Conservation (phyloP, 805 yeast species). For the Candida pseudoglaebosa region DNA sequence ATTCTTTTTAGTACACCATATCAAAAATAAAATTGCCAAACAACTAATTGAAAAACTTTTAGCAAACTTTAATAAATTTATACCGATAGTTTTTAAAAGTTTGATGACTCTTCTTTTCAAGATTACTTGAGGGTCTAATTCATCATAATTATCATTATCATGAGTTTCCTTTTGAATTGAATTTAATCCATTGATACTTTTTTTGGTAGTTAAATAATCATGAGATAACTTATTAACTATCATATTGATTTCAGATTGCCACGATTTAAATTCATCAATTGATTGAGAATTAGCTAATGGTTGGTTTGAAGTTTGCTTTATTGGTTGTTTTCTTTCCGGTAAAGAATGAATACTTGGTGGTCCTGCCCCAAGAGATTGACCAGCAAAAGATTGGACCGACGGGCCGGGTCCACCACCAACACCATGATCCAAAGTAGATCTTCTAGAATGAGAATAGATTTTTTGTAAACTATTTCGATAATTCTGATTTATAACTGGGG, state of each 20-base stretch:
- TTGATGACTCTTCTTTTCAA: slow-evolving; percentile 20
- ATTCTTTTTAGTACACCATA: slow-evolving; percentile 40
- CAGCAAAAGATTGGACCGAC: slow-evolving; percentile 14
- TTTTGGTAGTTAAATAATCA: slow-evolving; percentile 20
- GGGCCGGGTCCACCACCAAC: slow-evolving; percentile 8
- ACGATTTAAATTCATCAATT: slow-evolving; percentile 41
- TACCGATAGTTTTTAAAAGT: slow-evolving; percentile 25
- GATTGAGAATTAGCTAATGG: slow-evolving; percentile 9
- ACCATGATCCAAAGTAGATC: slow-evolving; percentile 24
- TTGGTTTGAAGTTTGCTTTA: slow-evolving; percentile 4
- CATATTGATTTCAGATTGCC: slow-evolving; percentile 53
- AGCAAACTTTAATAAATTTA: slow-evolving; percentile 21
- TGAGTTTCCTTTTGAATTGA: no score
- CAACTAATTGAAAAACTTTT: slow-evolving; percentile 35
- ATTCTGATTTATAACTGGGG: slow-evolving; percentile 34
- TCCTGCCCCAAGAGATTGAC: slow-evolving; percentile 3
- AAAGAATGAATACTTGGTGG: slow-evolving; percentile 4
- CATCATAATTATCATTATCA: slow-evolving; percentile 11
- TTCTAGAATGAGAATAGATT: slow-evolving; percentile 42
- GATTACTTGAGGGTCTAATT: slow-evolving; percentile 15
- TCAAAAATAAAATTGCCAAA: slow-evolving; percentile 34
- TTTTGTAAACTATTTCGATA: slow-evolving; percentile 35
- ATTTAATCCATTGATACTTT: slow-evolving; percentile 2
- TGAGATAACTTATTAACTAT: slow-evolving; percentile 42
- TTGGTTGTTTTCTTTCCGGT: slow-evolving; percentile 3